These are phyloP conservation scores for Exidia glandulosa DNA, from an alignment of 768 basidiomycete genomes.

Conservation along the genomic window DNA sequence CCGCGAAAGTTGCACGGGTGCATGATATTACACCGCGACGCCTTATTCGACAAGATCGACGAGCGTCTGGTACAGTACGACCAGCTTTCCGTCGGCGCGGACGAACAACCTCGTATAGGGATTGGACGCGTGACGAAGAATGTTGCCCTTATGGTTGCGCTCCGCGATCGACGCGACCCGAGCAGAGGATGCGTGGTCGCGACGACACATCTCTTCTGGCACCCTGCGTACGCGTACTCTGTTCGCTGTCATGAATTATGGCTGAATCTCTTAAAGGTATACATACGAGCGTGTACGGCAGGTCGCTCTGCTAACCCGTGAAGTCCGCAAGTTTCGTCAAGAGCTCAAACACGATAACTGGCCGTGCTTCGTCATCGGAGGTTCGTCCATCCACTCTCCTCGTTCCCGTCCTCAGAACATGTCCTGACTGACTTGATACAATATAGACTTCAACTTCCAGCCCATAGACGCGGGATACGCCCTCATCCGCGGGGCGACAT, in stretches of 20 bases:
- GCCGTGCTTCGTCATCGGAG: slow-evolving; percentile 80
- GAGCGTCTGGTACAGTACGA: slow-evolving; percentile 59
- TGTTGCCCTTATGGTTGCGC: slow-evolving; percentile 62
- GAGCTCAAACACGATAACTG: slow-evolving; percentile 37
- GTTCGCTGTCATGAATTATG: neutral
- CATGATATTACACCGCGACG: slow-evolving; percentile 61
- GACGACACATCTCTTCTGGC: slow-evolving; percentile 95
- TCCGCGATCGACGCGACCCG: slow-evolving; percentile 33
- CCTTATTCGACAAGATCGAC: slow-evolving; percentile 35
- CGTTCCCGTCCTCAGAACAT: neutral
- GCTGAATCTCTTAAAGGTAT: slow-evolving; percentile 31
- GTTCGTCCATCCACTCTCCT: too few species aligned
- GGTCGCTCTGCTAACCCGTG: slow-evolving; percentile 58
- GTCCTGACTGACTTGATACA: slow-evolving; percentile 1
- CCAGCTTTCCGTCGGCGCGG: slow-evolving; percentile 32
- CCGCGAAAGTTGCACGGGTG: slow-evolving; percentile 77
- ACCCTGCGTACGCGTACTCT: slow-evolving; percentile 50
- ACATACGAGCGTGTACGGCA: slow-evolving; percentile 86
- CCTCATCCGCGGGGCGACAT: slow-evolving; percentile 49
- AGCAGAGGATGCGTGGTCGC: slow-evolving; percentile 58
- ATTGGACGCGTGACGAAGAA: slow-evolving; percentile 66
- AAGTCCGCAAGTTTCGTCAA: slow-evolving; percentile 44
- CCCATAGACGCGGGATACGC: slow-evolving; percentile 79
- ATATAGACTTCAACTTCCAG: slow-evolving; percentile 78
- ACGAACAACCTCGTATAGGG: slow-evolving; percentile 30